Percentiles rank a stretch among this genome's conserved stretches.
Evolutionary conservation across 1,284 basidiomycete species (phyloP).

Genomic region (Moniliophthora roreri): DNA sequence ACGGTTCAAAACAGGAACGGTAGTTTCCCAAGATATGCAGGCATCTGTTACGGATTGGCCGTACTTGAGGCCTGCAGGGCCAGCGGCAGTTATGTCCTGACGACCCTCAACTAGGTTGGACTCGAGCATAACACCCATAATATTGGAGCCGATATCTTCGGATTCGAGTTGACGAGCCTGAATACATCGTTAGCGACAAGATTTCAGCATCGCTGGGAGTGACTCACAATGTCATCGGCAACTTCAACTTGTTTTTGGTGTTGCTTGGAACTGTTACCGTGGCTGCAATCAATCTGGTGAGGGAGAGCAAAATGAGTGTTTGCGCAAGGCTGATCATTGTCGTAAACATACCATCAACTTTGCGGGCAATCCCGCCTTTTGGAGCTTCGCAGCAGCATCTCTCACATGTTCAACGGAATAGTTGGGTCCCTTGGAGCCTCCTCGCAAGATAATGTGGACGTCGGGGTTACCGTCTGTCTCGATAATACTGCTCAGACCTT

Average conservation of each 20-base stretch:
- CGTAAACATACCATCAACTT: conserved; percentile 72
- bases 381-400: conserved; percentile 74
- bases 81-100: conserved; percentile 82
- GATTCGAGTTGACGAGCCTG: conserved; percentile 73
- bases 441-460: conserved; percentile 90
- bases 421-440: conserved; percentile 66
- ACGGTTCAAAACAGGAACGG: conserved; percentile 76
- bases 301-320: conserved; percentile 1
- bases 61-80: conserved; percentile 79
- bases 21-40: conserved; percentile 89
- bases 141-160: conserved; percentile 69
- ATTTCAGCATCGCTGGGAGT: neutral
- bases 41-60: conserved; percentile 91
- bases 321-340: conserved; percentile 1
- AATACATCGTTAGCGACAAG: neutral
- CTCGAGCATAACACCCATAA: conserved; percentile 98
- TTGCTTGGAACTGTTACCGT: conserved; percentile 90
- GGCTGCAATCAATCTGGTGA: conserved; percentile 88
- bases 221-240: conserved; percentile 77
- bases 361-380: conserved; percentile 76
- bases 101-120: conserved; percentile 90
- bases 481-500: conserved; percentile 88
- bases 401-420: conserved; percentile 44
- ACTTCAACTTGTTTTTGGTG: conserved; percentile 84
- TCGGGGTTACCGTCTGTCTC: conserved; percentile 90